Evolutionary conservation across 2,329 filamentous ascomycete genomes (phyloP).

Genomic region (Xylaria sp.): DNA sequence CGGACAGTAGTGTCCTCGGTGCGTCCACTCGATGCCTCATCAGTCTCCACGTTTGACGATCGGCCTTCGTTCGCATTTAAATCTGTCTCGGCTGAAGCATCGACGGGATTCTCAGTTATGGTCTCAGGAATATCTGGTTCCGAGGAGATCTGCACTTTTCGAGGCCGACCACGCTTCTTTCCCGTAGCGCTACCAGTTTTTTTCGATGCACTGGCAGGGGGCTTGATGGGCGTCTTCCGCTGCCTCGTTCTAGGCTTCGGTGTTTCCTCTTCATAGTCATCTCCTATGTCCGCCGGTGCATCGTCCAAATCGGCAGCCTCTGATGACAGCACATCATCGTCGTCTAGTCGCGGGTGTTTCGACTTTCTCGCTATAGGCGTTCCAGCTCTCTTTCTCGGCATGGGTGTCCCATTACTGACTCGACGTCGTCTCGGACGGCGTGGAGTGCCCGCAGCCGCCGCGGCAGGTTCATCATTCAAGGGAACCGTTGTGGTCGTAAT

Average conservation of each 20-base stretch:
- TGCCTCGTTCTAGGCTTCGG: slow-evolving; percentile 33
- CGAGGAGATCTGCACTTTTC: slow-evolving; percentile 27
- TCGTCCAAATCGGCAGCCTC: slow-evolving; percentile 26
- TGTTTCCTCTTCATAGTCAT: slow-evolving; percentile 25
- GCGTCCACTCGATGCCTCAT: slow-evolving; percentile 8
- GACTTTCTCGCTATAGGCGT: slow-evolving; percentile 40
- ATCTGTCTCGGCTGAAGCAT: slow-evolving; percentile 7
- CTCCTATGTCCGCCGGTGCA: slow-evolving; percentile 19
- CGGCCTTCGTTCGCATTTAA: slow-evolving; percentile 4
- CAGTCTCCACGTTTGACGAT: slow-evolving; percentile 1
- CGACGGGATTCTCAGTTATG: slow-evolving; percentile 10
- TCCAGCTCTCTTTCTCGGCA: slow-evolving; percentile 42
- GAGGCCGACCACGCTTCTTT: slow-evolving; percentile 31
- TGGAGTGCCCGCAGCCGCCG: slow-evolving; percentile 34
- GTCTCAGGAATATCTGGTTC: slow-evolving; percentile 21
- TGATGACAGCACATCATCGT: slow-evolving; percentile 25
- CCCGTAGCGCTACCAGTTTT: slow-evolving; percentile 24
- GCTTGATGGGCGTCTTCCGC: slow-evolving; percentile 29
- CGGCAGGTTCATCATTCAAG: slow-evolving; percentile 33
- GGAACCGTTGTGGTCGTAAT: slow-evolving; percentile 47
- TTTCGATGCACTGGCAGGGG: slow-evolving; percentile 23
- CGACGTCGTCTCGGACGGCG: slow-evolving; percentile 43
- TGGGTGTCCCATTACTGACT: slow-evolving; percentile 48
- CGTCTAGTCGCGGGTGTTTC: slow-evolving; percentile 32
- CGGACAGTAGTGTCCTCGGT: slow-evolving; percentile 1